phyloP scores from a whole-genome alignment of 139 green algal species.

The Tetradesmus lagerheimii region DNA sequence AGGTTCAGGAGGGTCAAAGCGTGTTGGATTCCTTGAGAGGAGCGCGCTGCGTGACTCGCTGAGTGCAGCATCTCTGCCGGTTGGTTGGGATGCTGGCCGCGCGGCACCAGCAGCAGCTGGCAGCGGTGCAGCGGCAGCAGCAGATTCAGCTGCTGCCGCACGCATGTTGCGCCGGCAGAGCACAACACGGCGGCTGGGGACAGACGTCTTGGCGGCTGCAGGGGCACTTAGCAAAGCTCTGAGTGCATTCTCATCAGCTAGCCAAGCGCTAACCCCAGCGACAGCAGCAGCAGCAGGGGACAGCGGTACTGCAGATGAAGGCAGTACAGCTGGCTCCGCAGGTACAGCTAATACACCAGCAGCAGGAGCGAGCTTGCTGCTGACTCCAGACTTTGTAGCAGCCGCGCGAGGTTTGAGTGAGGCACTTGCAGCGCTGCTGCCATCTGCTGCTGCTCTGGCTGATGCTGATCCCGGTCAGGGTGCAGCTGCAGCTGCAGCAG shows the following conservation, averaged over 20 bases:
- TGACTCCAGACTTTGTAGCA: constrained; percentile 41
- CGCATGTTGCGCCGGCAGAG: background rate
- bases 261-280: constrained; percentile 9
- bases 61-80: background rate
- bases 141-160: background rate
- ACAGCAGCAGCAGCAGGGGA: background rate
- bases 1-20: background rate
- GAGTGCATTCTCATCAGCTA: constrained; percentile 32
- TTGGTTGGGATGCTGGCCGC: background rate
- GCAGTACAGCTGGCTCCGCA: background rate
- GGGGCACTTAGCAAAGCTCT: constrained; percentile 38
- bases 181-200: constrained; percentile 21
- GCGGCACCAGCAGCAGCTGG: constrained; percentile 36
- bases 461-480: background rate
- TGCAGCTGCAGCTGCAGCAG: constrained; percentile 34
- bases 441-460: constrained; percentile 34
- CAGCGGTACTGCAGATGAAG: background rate
- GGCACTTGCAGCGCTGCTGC: constrained; percentile 43
- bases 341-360: background rate
- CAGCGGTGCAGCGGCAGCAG: background rate
- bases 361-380: constrained; percentile 1
- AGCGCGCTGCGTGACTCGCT: background rate
- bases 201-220: constrained; percentile 38
- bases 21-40: background rate
- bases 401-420: constrained; percentile 36